Evolutionary conservation across 129 eudicot genomes (phyloP).

Genomic region (Artemisia tridentata): DNA sequence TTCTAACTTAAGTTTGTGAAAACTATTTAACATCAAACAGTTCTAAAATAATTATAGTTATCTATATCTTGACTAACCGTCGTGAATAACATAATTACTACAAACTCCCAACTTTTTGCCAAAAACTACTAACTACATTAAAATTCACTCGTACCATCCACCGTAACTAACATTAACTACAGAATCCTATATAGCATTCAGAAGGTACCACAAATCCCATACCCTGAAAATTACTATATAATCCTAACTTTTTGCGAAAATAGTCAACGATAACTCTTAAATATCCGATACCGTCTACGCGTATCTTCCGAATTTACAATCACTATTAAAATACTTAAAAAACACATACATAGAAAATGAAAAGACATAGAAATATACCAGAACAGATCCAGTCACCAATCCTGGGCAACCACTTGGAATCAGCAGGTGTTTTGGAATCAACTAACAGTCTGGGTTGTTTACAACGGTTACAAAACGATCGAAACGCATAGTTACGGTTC

Average conservation of each 20-base stretch:
- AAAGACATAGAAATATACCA: slow-evolving; percentile 36
- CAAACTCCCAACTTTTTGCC: background rate
- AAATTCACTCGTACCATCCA: background rate
- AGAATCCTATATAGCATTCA: slow-evolving; percentile 3
- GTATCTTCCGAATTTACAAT: background rate
- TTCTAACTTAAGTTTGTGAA: background rate
- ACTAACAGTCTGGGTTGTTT: slow-evolving; percentile 87
- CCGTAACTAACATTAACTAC: background rate
- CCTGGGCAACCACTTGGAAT: slow-evolving; percentile 95
- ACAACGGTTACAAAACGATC: slow-evolving; percentile 90
- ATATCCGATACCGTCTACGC: background rate
- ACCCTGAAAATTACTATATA: background rate
- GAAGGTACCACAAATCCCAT: background rate
- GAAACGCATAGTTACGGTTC: slow-evolving; percentile 87
- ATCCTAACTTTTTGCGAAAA: background rate
- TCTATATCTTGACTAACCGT: no score
- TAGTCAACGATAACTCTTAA: no score
- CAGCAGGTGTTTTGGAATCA: slow-evolving; percentile 76
- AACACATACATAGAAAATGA: background rate
- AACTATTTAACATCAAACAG: no score
- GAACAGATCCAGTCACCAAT: slow-evolving; percentile 97
- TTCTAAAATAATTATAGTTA: no score
- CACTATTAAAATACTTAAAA: background rate
- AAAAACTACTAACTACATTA: background rate
- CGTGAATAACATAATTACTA: no score